phyloP scores from a whole-genome alignment of 2,329 filamentous ascomycete genomes.

The Ambrosiella beaveri region DNA sequence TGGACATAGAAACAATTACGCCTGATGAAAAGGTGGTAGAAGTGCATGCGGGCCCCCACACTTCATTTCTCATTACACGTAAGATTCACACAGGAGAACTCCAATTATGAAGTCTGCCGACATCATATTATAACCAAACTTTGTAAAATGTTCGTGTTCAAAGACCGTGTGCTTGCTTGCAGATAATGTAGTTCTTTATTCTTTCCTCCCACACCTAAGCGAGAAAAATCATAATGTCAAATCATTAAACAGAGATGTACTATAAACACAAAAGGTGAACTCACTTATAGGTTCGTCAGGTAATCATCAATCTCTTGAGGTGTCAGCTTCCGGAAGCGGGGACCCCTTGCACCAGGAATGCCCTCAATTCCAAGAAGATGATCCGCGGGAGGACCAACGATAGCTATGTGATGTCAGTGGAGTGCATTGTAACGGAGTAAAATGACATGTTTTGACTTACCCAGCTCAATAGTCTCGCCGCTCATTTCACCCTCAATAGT shows the following conservation, averaged over 20 bases:
- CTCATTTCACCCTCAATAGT: conserved; percentile 99
- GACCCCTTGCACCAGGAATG: conserved; percentile 67
- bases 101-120: not conserved
- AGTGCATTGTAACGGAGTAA: conserved; percentile 16
- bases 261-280: conserved; percentile 2
- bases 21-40: conserved; percentile 20
- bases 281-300: conserved; percentile 76
- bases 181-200: conserved; percentile 11
- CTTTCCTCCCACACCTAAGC: conserved; percentile 6
- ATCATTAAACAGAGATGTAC: conserved; percentile 11
- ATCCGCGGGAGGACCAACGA: conserved; percentile 86
- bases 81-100: not conserved
- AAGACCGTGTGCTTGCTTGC: not conserved
- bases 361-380: conserved; percentile 84
- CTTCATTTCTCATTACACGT: conserved; percentile 30
- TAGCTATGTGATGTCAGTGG: conserved; percentile 37
- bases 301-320: conserved; percentile 99
- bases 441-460: conserved; percentile 29
- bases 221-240: conserved; percentile 13
- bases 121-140: not conserved
- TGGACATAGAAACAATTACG: conserved; percentile 17
- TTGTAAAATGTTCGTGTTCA: not conserved
- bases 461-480: conserved; percentile 94
- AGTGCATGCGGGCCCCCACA: conserved; percentile 31
- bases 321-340: conserved; percentile 82